A percentile compares a stretch with the other conserved stretches of the same genome.
phyloP scores from a whole-genome alignment of 768 basidiomycete species.

The Mycena crocata region DNA sequence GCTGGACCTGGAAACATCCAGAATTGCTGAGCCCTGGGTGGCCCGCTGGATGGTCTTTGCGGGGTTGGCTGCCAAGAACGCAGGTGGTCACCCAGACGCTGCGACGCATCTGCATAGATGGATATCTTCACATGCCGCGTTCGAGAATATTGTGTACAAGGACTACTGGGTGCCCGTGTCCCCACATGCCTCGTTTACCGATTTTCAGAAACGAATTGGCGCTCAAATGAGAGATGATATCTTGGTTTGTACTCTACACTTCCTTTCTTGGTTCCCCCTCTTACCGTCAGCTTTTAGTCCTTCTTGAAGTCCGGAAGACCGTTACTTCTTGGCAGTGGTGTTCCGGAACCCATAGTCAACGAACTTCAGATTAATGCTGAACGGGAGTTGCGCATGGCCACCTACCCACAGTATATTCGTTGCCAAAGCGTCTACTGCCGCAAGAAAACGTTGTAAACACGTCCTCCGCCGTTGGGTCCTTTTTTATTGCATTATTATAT shows the following conservation, averaged over 20 bases:
- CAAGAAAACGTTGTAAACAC: slow-evolving; percentile 46
- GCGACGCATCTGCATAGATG: slow-evolving; percentile 66
- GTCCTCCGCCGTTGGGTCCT: slow-evolving; percentile 14
- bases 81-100: slow-evolving; percentile 75
- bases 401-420: slow-evolving; percentile 61
- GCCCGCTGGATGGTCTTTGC: slow-evolving; percentile 71
- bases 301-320: slow-evolving; percentile 78
- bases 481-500: slow-evolving; percentile 31
- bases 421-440: slow-evolving; percentile 73
- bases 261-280: not conserved
- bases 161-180: slow-evolving; percentile 75
- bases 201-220: slow-evolving; percentile 51
- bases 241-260: slow-evolving; percentile 48
- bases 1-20: slow-evolving; percentile 55
- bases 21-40: slow-evolving; percentile 66
- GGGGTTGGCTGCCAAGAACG: slow-evolving; percentile 62
- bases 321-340: slow-evolving; percentile 71
- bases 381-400: slow-evolving; percentile 63
- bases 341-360: slow-evolving; percentile 64
- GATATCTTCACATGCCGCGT: slow-evolving; percentile 63
- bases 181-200: slow-evolving; percentile 61
- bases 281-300: slow-evolving; percentile 50
- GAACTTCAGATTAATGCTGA: slow-evolving; percentile 63
- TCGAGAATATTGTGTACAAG: slow-evolving; percentile 68
- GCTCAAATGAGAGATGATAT: slow-evolving; percentile 69